Evolutionary conservation across 805 yeast species (phyloP).

Genomic region (Teunomyces barrocoloradensis): DNA sequence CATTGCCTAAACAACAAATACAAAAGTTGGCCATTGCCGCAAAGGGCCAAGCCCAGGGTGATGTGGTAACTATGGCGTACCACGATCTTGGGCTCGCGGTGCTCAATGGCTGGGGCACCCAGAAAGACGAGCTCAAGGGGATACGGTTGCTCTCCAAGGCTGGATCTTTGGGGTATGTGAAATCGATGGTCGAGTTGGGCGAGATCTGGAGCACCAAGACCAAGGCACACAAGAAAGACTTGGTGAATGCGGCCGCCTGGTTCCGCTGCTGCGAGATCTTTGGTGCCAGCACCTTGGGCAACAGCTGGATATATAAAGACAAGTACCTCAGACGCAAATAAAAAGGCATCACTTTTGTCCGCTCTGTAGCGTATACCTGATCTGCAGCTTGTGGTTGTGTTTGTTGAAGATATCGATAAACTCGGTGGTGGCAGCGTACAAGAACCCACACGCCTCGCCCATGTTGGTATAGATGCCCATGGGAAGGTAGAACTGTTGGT

Average conservation of each 20-base stretch:
- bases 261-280: slow-evolving; percentile 60
- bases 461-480: slow-evolving; percentile 35
- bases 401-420: slow-evolving; percentile 24
- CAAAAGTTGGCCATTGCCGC: slow-evolving; percentile 29
- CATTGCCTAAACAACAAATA: slow-evolving; percentile 22
- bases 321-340: slow-evolving; percentile 45
- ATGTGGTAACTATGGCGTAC: slow-evolving; percentile 48
- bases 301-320: slow-evolving; percentile 72
- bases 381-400: slow-evolving; percentile 11
- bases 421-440: slow-evolving; percentile 30
- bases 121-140: slow-evolving; percentile 55
- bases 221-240: slow-evolving; percentile 54
- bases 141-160: slow-evolving; percentile 60
- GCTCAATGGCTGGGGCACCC: slow-evolving; percentile 55
- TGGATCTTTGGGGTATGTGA: slow-evolving; percentile 63
- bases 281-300: slow-evolving; percentile 62
- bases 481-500: slow-evolving; percentile 33
- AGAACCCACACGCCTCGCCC: slow-evolving; percentile 29
- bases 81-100: slow-evolving; percentile 62
- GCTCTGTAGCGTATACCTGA: slow-evolving; percentile 10
- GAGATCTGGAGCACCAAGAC: slow-evolving; percentile 62
- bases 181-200: slow-evolving; percentile 70
- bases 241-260: slow-evolving; percentile 66
- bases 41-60: slow-evolving; percentile 36
- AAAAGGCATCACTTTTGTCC: background rate